phyloP scores from a whole-genome alignment of 2,329 filamentous ascomycete species.

The Nigrospora osmanthi region DNA sequence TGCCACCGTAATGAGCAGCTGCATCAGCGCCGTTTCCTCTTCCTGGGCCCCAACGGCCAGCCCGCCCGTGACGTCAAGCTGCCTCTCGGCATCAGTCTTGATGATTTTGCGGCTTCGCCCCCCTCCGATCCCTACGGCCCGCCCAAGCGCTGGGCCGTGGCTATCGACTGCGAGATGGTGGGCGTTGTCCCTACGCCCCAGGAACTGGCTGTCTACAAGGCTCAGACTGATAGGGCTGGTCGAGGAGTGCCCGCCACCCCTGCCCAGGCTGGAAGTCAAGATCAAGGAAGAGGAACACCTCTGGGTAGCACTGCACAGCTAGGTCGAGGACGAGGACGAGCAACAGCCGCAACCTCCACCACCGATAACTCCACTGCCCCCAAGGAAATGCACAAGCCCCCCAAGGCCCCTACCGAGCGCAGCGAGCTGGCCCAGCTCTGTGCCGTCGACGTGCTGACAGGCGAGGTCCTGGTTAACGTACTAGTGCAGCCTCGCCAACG shows the following conservation, averaged over 20 bases:
- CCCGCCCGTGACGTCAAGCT: background rate
- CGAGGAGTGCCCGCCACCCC: too few species aligned
- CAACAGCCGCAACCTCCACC: background rate
- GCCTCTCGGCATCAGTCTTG: background rate
- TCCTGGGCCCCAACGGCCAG: background rate
- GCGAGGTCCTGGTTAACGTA: conserved; percentile 33
- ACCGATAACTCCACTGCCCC: background rate
- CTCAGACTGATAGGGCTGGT: too few species aligned
- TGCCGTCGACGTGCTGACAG: conserved; percentile 35
- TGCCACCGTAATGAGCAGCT: background rate
- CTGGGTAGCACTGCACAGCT: background rate
- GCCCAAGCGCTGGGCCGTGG: conserved; percentile 24
- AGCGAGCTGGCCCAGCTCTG: conserved; percentile 15
- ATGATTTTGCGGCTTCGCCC: background rate
- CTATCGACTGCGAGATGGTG: conserved; percentile 42
- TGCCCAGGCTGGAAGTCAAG: background rate
- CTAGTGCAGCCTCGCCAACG: conserved; percentile 26
- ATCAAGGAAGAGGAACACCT: background rate
- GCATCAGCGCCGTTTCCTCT: background rate
- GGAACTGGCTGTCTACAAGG: too few species aligned
- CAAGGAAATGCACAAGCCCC: background rate
- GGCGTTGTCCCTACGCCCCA: conserved; percentile 11
- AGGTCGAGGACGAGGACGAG: background rate
- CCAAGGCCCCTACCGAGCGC: background rate
- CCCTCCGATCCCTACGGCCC: background rate